phyloP scores from a whole-genome alignment of 176 grass and related monocot genomes.

The Carex parvula region DNA sequence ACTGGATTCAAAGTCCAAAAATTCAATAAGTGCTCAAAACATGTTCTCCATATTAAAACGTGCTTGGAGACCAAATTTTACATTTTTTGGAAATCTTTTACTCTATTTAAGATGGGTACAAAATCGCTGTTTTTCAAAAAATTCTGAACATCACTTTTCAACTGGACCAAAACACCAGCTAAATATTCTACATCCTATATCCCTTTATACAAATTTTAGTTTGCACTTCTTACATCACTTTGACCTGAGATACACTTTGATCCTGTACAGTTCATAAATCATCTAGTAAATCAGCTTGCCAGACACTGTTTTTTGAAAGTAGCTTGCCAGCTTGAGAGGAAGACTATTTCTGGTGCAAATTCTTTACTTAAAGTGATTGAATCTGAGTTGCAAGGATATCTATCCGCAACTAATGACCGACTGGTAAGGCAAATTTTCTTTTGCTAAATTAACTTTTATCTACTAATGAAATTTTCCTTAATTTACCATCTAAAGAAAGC shows the following conservation, averaged over 20 bases:
- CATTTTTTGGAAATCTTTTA: too few species aligned
- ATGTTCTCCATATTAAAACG: too few species aligned
- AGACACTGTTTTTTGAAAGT: constrained; percentile 68
- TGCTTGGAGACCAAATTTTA: too few species aligned
- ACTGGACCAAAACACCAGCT: not conserved
- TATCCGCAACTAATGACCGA: constrained; percentile 48
- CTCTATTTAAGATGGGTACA: too few species aligned
- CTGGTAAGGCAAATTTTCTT: constrained; percentile 45
- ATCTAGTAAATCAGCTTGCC: constrained; percentile 77
- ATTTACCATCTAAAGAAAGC: not conserved
- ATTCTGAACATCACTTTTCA: not conserved
- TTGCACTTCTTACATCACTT: not conserved
- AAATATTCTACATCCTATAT: not conserved
- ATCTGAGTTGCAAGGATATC: constrained; percentile 72
- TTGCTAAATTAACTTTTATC: not conserved
- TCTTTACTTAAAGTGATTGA: constrained; percentile 71
- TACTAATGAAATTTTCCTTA: not conserved
- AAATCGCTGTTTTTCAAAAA: too few species aligned
- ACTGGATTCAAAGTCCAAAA: too few species aligned
- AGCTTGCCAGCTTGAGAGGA: constrained; percentile 65
- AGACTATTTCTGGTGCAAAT: constrained; percentile 43
- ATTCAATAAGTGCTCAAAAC: too few species aligned
- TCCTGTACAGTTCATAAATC: constrained; percentile 68
- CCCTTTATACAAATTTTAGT: not conserved
- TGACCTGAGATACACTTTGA: not conserved